Evolutionary conservation across 345 rosid species (phyloP).

Genomic region (Salix purpurea): DNA sequence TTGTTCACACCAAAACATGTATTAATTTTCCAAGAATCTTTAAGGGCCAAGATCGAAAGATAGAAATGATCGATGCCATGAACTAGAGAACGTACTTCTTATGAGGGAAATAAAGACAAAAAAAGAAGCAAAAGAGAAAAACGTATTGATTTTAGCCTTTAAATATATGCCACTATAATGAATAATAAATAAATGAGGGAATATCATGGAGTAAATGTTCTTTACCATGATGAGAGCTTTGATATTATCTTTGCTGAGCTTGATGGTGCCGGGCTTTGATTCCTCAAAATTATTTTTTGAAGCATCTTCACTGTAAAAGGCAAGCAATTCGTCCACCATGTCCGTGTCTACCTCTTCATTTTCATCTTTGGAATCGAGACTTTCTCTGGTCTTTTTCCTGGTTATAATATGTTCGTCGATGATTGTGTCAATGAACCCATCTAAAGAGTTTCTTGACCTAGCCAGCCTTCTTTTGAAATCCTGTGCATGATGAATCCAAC

Average conservation of each 20-base stretch:
- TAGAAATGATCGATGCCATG: background rate
- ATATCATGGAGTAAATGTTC: background rate
- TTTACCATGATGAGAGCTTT: slow-evolving; percentile 29
- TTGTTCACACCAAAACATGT: background rate
- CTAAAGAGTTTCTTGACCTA: slow-evolving; percentile 13
- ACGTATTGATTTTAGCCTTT: background rate
- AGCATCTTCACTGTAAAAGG: slow-evolving; percentile 15
- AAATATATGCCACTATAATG: background rate
- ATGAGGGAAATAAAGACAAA: no score
- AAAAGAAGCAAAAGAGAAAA: no score
- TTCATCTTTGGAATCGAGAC: background rate
- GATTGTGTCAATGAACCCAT: slow-evolving; percentile 20
- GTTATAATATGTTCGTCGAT: slow-evolving; percentile 23
- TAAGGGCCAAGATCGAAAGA: background rate
- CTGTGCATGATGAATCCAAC: slow-evolving; percentile 15
- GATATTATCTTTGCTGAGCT: slow-evolving; percentile 25
- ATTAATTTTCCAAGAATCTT: background rate
- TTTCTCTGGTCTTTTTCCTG: background rate
- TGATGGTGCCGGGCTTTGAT: slow-evolving; percentile 5
- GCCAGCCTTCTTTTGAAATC: slow-evolving; percentile 12
- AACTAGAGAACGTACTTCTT: background rate
- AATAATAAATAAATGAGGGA: background rate
- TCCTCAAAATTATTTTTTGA: background rate
- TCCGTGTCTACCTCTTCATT: slow-evolving; percentile 8
- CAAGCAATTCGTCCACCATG: slow-evolving; percentile 29